A percentile compares a stretch with the other conserved stretches of the same genome.
Evolutionary conservation across 106 monocot species (phyloP).

Genomic region (Hemerocallis citrina): DNA sequence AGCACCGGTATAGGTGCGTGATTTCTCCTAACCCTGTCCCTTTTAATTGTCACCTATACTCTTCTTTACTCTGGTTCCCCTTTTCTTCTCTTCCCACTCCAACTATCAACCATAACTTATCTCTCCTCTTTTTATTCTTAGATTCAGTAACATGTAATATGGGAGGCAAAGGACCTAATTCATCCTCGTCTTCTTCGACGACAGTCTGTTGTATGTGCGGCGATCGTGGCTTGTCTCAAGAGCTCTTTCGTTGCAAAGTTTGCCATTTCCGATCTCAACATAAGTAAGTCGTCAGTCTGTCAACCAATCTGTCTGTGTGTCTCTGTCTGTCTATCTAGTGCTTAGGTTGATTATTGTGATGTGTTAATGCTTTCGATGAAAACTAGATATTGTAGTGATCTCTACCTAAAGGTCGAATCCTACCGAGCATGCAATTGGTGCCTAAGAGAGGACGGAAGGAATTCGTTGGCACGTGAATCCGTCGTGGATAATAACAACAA

Average conservation of each 20-base stretch:
- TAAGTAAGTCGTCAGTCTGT: conserved; percentile 17
- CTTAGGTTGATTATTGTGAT: too few species aligned
- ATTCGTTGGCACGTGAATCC: neutral
- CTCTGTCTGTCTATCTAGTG: too few species aligned
- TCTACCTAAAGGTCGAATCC: conserved; percentile 4
- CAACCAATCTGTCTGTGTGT: neutral
- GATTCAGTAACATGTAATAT: neutral
- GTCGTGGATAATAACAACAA: neutral
- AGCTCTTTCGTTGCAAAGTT: conserved; percentile 40
- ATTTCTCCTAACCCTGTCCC: neutral
- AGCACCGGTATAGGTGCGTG: neutral
- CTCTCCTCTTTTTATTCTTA: too few species aligned
- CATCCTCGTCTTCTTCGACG: neutral
- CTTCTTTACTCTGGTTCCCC: neutral
- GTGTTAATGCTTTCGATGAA: too few species aligned
- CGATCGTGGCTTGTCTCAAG: conserved; percentile 24
- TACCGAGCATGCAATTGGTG: conserved; percentile 13
- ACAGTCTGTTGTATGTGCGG: conserved; percentile 53
- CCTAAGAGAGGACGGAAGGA: conserved; percentile 9
- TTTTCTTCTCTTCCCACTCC: neutral
- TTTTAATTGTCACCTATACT: neutral
- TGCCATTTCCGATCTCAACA: conserved; percentile 34
- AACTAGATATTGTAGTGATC: conserved; percentile 15
- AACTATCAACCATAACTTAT: neutral
- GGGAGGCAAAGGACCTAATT: neutral